phyloP scores from a whole-genome alignment of 2,329 filamentous ascomycete species.

The Xylariaceae sp. region DNA sequence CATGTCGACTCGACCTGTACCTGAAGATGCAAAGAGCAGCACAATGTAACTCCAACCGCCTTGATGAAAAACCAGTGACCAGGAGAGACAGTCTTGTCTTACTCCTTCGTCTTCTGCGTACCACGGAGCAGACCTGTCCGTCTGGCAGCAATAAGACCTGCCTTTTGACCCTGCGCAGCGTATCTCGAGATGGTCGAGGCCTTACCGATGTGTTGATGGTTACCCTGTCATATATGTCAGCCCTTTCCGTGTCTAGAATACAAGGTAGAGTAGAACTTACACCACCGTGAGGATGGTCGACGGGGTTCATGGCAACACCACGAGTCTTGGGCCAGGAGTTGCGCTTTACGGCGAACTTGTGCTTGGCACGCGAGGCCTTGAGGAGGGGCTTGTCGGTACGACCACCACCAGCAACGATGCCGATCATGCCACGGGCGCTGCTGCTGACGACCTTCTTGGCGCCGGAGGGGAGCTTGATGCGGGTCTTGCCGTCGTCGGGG shows the following conservation, averaged over 20 bases:
- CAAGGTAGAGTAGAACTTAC: conserved; percentile 42
- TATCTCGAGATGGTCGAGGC: conserved; percentile 99
- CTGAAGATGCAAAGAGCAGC: conserved; percentile 58
- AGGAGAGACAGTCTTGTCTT: conserved; percentile 46
- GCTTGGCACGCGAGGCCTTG: conserved; percentile 99
- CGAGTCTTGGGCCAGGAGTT: conserved; percentile 99
- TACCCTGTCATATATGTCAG: conserved; percentile 64
- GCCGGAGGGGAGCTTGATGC: conserved; percentile 97
- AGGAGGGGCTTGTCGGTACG: conserved; percentile 99
- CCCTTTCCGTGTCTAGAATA: background rate
- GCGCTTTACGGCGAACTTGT: conserved; percentile 99
- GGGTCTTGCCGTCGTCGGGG: conserved; percentile 98
- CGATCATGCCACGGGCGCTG: conserved; percentile 94
- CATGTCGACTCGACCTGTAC: conserved; percentile 35
- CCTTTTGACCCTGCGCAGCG: conserved; percentile 98
- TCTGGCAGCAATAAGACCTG: conserved; percentile 99
- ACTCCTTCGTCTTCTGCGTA: conserved; percentile 99
- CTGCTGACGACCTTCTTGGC: conserved; percentile 99
- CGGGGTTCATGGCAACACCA: conserved; percentile 99
- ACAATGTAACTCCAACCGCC: conserved; percentile 61
- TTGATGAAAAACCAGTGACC: conserved; percentile 44
- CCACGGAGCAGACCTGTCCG: conserved; percentile 99
- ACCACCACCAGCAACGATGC: conserved; percentile 98
- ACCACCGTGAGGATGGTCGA: conserved; percentile 98
- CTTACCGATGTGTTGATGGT: conserved; percentile 99